Evolutionary conservation across 2,329 filamentous ascomycete species (phyloP), one percentile per base, ranked within the genome.

Genomic region (Talaromyces sp.): DNA sequence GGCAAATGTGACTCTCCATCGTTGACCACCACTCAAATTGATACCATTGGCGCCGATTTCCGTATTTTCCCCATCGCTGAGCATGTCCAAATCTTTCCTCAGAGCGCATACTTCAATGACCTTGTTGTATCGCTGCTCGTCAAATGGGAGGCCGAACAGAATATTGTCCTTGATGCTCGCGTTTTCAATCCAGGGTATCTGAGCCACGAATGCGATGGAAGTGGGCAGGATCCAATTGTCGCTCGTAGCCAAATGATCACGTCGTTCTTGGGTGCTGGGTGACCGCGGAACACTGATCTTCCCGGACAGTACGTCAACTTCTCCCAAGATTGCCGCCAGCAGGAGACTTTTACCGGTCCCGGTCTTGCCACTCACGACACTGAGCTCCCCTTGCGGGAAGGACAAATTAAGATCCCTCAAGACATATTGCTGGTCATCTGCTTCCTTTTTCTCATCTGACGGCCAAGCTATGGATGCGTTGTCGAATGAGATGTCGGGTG

Each of bases 151-250:
- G 0, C 90, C 90, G 65, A 93, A 95, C 0, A 91, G 74, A 58
- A 95, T 89, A 68, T 95, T 96, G 50, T 92, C 87, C 62, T 84
- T 86, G 65, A 96, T 87, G 5, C 86, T 89, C 0, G 88, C 89
- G 68, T 93, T 93, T 70, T 93, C 90, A 56, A 95, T 90, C 91
- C 90, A 95, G 0, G 91, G 90, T 7, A 89, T 91, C 71, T 93
- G 90, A 1, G 88, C 85, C 37, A 93, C 88, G 68, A 88, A 93
- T 0, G 90, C 90, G 55, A 92, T 83, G 1, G 88, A 84, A 2
- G 83, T 82, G 7, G 87, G 83, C 16, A 92, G 82, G 50, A 89
- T 86, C 90, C 90, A 92, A 67, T 90, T 80, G 3, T 75, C 74
- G 54, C 69, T 76, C 14, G 77, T 88, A 1, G 89, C 89, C 65